Evolutionary conservation across 495 filamentous ascomycete species (phyloP), one percentile per base, ranked within the genome.

Genomic region (Lepidopterella palustris): DNA sequence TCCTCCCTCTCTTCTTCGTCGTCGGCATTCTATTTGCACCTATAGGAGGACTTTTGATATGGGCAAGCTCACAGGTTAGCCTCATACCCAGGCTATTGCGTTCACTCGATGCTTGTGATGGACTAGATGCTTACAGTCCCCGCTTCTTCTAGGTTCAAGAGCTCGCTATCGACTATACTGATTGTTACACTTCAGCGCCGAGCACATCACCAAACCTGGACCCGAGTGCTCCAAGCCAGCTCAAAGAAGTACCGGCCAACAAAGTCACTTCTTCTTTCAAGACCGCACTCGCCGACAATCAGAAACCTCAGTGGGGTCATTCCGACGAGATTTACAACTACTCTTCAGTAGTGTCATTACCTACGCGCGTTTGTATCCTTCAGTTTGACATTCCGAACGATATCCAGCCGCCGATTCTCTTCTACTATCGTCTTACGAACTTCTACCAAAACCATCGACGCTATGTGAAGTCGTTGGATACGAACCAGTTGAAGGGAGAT

Each of bases 401-500:
- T 25, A 80, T 99, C 65, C 76, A 78, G 9, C 82, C 92, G 0
- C 91, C 92, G 3, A 85, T 97, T 25, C 80, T 88, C 62, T 80
- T 96, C 71, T 97, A 96, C 75, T 99, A 99, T 73, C 87, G 87
- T 54, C 83, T 99, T 40, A 91, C 90, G 42, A 95, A 99, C 73
- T 99, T 99, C 77, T 99, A 97, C 77, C 93, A 99, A 71, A 99
- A 99, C 72, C 93, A 99, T 70, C 87, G 93, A 57, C 87, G 92
- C 72, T 99, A 99, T 62, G 92, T 96, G 40, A 85, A 87, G 64
- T 96, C 90, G 1, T 82, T 95, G 60, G 87, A 92, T 67, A 79
- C 84, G 55, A 79, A 88, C 62, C 93, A 99, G 72, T 75, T 99
- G 27, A 81, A 85, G 50, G 93, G 92, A 52, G 77, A 86, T 8